Base-by-base conservation (phyloP, 1,139 yeast genomes). In the Diutina sp. region DNA sequence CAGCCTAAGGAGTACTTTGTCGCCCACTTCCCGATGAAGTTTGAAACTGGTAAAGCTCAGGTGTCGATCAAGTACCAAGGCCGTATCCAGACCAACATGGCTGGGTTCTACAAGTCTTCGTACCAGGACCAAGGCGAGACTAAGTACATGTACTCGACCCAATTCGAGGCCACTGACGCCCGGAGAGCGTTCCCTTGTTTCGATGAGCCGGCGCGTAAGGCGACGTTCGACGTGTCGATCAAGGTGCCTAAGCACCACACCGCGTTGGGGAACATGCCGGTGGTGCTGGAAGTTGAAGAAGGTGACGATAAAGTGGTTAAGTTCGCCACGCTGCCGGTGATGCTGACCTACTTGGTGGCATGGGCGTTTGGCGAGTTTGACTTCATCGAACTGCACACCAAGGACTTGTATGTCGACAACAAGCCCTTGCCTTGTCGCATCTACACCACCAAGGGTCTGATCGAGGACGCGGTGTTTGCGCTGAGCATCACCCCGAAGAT, bases 101-200 rank as follows among this genome's bases (percentile, higher is more conserved):
- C 87, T 45, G 93, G 95, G 18, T 86, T 87, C 71, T 87, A 87
- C 73, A 82, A 93, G 66, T 87, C 95, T 6, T 80, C 83, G 47
- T 89, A 89, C 70, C 78, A 74, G 64, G 78, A 79, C 61, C 73
- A 83, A 56, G 90, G 87, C 9, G 76, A 76, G 59, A 38, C 46
- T 25, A 82, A 84, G 65, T 80, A 78, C 61, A 79, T 86, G 75
- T 85, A 89, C 54, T 83, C 91, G 46, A 87, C 95, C 52, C 95
- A 87, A 71, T 85, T 87, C 78, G 95, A 87, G 70, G 87, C 95
- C 44, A 85, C 91, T 35, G 91, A 87, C 67, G 90, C 91, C 56
- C 83, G 95, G 69, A 78, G 90, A 65, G 91, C 95, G 0, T 85
- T 87, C 72, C 95, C 95, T 18, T 86, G 89, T 66, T 81, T 85